A percentile compares a stretch with the other conserved stretches of the same genome.
Evolutionary conservation across 2,329 filamentous ascomycete genomes (phyloP).

Genomic region (Aspergillus sojae): DNA sequence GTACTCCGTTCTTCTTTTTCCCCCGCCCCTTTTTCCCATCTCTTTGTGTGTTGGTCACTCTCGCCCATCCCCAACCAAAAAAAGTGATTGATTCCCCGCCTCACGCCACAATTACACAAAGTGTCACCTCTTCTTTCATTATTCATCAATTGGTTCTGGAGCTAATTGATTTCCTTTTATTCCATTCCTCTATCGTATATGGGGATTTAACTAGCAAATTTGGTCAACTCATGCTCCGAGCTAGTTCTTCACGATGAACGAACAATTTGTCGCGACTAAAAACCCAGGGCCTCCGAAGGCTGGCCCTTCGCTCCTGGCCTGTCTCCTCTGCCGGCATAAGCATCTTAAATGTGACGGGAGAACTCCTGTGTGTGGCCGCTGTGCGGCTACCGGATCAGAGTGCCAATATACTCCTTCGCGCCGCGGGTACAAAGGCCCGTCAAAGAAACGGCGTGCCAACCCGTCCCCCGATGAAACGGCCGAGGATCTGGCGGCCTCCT

Average conservation of each 20-base stretch:
- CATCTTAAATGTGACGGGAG: conserved; percentile 77
- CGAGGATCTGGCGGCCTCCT: conserved; percentile 47
- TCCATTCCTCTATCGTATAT: not conserved
- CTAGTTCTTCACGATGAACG: conserved; percentile 28
- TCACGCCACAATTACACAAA: conserved; percentile 6
- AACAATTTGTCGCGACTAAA: conserved; percentile 23
- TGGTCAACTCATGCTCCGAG: not conserved
- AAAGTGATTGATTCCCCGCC: not conserved
- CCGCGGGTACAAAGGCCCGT: conserved; percentile 72
- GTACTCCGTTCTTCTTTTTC: too few species aligned
- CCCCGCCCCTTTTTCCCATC: not conserved
- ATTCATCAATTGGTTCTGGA: conserved; percentile 1
- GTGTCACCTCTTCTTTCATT: conserved; percentile 2
- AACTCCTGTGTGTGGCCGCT: conserved; percentile 68
- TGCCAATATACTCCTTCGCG: conserved; percentile 76
- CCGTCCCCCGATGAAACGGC: conserved; percentile 49
- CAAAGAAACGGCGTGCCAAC: conserved; percentile 50
- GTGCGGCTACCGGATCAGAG: conserved; percentile 58
- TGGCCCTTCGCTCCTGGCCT: conserved; percentile 49
- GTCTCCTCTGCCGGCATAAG: conserved; percentile 54
- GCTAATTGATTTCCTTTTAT: conserved; percentile 1
- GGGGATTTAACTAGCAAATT: not conserved
- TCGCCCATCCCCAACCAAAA: not conserved
- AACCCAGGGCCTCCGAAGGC: conserved; percentile 26
- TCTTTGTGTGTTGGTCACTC: conserved; percentile 1